A percentile compares a stretch with the other conserved stretches of the same genome.
Conservation (phyloP, 2,329 filamentous ascomycete species). For the Berkeleyomyces rouxiae region DNA sequence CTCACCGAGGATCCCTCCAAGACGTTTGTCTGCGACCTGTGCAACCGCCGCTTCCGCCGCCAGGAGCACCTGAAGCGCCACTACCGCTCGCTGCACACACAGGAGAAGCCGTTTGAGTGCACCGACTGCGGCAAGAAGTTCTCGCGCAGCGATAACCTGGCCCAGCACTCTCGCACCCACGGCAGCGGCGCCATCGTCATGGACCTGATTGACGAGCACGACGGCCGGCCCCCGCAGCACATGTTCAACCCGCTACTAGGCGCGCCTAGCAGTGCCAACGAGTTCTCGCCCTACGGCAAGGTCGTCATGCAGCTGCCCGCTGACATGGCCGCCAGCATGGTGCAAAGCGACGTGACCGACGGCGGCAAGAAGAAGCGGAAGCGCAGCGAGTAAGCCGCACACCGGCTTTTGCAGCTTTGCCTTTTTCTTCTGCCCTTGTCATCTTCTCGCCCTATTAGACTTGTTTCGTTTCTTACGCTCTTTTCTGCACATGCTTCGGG, state of each 20-base stretch:
- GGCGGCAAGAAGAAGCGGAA: slow-evolving; percentile 46
- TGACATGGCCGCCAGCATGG: slow-evolving; percentile 38
- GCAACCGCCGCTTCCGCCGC: slow-evolving; percentile 90
- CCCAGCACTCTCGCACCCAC: slow-evolving; percentile 89
- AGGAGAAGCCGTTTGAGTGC: slow-evolving; percentile 98
- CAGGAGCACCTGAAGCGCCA: slow-evolving; percentile 98
- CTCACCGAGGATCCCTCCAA: slow-evolving; percentile 95
- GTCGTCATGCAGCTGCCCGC: slow-evolving; percentile 70
- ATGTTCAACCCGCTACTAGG: slow-evolving; percentile 26
- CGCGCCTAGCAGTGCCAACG: slow-evolving; percentile 33
- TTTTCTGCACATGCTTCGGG: neutral
- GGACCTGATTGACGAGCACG: slow-evolving; percentile 63
- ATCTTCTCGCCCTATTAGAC: neutral
- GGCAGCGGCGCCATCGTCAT: slow-evolving; percentile 80
- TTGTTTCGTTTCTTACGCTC: slow-evolving; percentile 5
- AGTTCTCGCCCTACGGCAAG: slow-evolving; percentile 52
- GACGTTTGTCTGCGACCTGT: slow-evolving; percentile 92
- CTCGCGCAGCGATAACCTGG: slow-evolving; percentile 91
- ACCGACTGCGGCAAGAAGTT: slow-evolving; percentile 98
- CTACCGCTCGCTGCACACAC: slow-evolving; percentile 93
- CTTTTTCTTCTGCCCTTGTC: neutral
- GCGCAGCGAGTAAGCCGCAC: slow-evolving; percentile 42
- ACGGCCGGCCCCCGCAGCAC: slow-evolving; percentile 22
- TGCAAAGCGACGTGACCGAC: slow-evolving; percentile 31
- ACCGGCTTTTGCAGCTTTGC: neutral